A percentile compares a stretch with the other conserved stretches of the same genome.
phyloP scores from a whole-genome alignment of 495 filamentous ascomycete genomes.

The Tuber microsphaerosporum region DNA sequence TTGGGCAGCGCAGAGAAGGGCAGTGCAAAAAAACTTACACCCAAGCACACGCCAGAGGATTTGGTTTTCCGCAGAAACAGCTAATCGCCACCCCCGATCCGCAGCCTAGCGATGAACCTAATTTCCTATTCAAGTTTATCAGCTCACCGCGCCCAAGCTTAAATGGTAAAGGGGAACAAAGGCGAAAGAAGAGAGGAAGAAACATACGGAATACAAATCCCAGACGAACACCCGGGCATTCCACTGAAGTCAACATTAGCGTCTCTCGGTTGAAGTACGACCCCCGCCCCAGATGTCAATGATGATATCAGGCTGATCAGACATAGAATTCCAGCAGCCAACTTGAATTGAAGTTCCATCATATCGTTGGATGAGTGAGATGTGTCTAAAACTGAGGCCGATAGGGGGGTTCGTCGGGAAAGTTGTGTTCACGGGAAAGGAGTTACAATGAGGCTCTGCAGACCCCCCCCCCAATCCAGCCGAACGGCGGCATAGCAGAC shows the following conservation, averaged over 20 bases:
- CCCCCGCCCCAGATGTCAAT: not conserved
- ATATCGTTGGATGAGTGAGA: not conserved
- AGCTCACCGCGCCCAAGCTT: not conserved
- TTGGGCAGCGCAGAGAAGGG: not conserved
- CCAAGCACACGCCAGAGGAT: constrained; percentile 8
- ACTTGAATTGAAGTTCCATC: not conserved
- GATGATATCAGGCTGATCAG: not conserved
- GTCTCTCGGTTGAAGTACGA: not conserved
- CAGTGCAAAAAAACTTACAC: not conserved
- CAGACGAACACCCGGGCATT: not conserved
- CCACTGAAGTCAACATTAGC: not conserved
- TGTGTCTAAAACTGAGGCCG: not conserved
- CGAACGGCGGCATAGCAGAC: not conserved
- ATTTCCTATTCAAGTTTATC: not conserved
- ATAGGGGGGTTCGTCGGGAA: not conserved
- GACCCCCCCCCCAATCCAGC: not conserved
- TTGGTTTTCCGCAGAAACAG: constrained; percentile 8
- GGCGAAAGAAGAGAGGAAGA: not conserved
- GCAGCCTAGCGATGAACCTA: not conserved
- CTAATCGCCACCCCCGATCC: not conserved
- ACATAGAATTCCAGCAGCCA: not conserved
- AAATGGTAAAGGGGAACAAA: not conserved
- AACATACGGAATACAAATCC: not conserved
- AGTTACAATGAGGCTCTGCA: not conserved
- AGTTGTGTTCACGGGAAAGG: not conserved